These are phyloP conservation scores for Leishmania arabica DNA, from an alignment of 208 protist genomes.

Conservation along the genomic window DNA sequence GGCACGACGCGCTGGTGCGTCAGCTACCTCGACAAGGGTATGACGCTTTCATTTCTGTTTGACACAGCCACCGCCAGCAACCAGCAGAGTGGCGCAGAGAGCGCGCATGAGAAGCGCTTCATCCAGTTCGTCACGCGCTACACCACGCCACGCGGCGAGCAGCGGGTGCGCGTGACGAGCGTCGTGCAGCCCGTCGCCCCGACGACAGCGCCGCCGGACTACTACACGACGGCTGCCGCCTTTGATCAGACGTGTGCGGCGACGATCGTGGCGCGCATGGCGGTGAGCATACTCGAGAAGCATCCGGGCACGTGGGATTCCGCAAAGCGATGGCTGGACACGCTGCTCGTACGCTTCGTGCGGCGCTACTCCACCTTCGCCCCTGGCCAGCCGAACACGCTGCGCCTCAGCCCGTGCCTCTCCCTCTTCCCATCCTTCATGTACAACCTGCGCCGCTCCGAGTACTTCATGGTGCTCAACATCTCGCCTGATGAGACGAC, in stretches of 20 bases:
- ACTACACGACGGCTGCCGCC: slow-evolving; percentile 45
- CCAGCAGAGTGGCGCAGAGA: slow-evolving; percentile 5
- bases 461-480: slow-evolving; percentile 98
- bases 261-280: slow-evolving; percentile 78
- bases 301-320: slow-evolving; percentile 84
- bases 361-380: slow-evolving; percentile 94
- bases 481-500: slow-evolving; percentile 98
- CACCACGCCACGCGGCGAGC: slow-evolving; percentile 73
- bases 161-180: slow-evolving; percentile 90
- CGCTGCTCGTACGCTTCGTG: slow-evolving; percentile 97
- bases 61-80: slow-evolving; percentile 71
- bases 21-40: slow-evolving; percentile 58
- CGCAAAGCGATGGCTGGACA: slow-evolving; percentile 98
- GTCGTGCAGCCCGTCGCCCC: slow-evolving; percentile 68
- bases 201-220: slow-evolving; percentile 36
- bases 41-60: slow-evolving; percentile 73
- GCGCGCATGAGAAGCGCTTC: slow-evolving; percentile 60
- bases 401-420: slow-evolving; percentile 91
- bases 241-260: slow-evolving; percentile 97
- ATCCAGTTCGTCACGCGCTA: slow-evolving; percentile 97
- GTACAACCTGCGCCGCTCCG: slow-evolving; percentile 98
- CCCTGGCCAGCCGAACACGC: slow-evolving; percentile 82
- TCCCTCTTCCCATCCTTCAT: slow-evolving; percentile 99
- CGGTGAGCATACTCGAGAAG: slow-evolving; percentile 69
- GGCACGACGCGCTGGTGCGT: slow-evolving; percentile 73